Evolutionary conservation across 208 protist species (phyloP).

Genomic region (Trypanosoma vivax): DNA sequence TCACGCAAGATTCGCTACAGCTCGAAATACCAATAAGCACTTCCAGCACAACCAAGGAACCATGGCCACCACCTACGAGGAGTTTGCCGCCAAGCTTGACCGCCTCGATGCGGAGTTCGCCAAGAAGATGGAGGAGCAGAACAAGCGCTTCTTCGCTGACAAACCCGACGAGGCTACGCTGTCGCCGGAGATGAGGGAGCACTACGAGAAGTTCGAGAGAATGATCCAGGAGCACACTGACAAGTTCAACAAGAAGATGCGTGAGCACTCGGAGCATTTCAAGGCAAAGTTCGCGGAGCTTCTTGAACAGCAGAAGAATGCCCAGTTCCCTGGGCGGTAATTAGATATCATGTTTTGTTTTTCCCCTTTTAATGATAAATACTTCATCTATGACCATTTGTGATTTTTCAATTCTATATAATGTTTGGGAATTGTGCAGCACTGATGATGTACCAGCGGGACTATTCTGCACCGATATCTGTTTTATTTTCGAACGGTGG

Average conservation of each 20-base stretch:
- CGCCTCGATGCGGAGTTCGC: constrained; percentile 85
- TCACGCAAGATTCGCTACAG: neutral
- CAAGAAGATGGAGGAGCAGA: constrained; percentile 91
- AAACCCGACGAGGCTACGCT: constrained; percentile 86
- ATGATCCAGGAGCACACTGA: constrained; percentile 91
- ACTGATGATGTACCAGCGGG: no score
- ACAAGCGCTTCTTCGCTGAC: constrained; percentile 90
- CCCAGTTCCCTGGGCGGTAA: constrained; percentile 86
- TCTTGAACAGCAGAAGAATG: constrained; percentile 90
- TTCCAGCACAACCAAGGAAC: constrained; percentile 4
- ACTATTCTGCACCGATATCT: no score
- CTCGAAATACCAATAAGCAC: neutral
- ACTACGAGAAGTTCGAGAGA: constrained; percentile 90
- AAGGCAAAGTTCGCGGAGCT: constrained; percentile 88
- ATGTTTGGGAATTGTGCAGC: no score
- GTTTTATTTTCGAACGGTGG: no score
- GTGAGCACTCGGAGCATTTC: constrained; percentile 88
- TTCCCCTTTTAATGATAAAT: neutral
- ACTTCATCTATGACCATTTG: no score
- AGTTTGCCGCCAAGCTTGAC: constrained; percentile 86
- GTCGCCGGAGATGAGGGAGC: constrained; percentile 89
- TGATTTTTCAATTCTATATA: no score
- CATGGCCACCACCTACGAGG: constrained; percentile 85
- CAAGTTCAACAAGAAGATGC: constrained; percentile 92
- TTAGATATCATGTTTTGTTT: constrained; percentile 1